These are phyloP conservation scores for Pichia nanzhaoensis DNA, from an alignment of 805 yeast genomes.

Conservation along the genomic window DNA sequence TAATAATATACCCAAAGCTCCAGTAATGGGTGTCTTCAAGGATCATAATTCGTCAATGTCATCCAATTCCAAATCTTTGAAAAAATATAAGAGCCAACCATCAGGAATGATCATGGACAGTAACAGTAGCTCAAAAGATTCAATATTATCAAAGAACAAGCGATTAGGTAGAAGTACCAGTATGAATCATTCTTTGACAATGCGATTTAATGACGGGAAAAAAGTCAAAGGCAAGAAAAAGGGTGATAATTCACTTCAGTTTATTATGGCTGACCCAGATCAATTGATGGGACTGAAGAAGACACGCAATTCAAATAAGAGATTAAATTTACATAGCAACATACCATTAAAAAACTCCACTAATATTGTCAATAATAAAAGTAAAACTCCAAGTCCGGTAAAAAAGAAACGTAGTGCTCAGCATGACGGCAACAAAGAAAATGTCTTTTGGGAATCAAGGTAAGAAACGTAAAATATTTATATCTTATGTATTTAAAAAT, in stretches of 20 bases:
- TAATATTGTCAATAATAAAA: slow-evolving; percentile 8
- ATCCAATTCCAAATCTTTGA: neutral
- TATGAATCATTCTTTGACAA: neutral
- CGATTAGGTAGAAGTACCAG: slow-evolving; percentile 3
- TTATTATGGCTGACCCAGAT: slow-evolving; percentile 15
- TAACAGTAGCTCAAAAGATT: neutral
- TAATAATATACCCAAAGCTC: slow-evolving; percentile 1
- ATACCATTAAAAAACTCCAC: slow-evolving; percentile 12
- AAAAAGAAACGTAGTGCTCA: neutral
- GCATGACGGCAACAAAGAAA: neutral
- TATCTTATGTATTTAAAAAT: too few relatives aligned
- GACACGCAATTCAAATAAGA: slow-evolving; percentile 2
- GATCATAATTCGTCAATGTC: neutral
- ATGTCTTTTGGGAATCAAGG: slow-evolving; percentile 4
- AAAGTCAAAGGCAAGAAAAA: neutral
- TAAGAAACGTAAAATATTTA: neutral
- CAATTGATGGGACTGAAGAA: slow-evolving; percentile 9
- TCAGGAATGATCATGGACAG: neutral
- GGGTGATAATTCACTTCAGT: slow-evolving; percentile 8
- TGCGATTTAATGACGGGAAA: neutral
- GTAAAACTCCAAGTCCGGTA: slow-evolving; percentile 2
- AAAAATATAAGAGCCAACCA: slow-evolving; percentile 3
- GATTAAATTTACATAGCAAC: neutral
- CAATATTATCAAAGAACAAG: neutral
- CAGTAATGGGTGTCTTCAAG: slow-evolving; percentile 26